Evolutionary conservation across 2,329 filamentous ascomycete genomes (phyloP).

Genomic region (Microcera coccophila): DNA sequence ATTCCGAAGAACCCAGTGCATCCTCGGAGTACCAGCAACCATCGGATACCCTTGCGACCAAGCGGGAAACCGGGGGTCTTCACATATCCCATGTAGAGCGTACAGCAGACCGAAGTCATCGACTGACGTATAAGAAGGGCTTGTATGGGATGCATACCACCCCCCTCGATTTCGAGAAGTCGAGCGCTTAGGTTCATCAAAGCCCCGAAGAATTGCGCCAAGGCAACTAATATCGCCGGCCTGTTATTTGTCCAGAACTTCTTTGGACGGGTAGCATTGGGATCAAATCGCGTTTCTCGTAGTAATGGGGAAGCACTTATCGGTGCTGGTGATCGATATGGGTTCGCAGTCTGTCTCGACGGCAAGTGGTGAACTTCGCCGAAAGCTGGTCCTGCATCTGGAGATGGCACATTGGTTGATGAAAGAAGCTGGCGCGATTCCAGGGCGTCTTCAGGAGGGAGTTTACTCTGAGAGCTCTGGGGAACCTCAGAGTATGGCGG

Average conservation of each 20-base stretch:
- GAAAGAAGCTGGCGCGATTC: conserved; percentile 14
- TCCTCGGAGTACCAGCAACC: conserved; percentile 65
- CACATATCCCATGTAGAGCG: conserved; percentile 69
- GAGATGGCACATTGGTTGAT: conserved; percentile 11
- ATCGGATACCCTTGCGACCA: conserved; percentile 62
- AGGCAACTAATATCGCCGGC: conserved; percentile 67
- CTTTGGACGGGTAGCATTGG: conserved; percentile 22
- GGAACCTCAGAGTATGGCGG: conserved; percentile 18
- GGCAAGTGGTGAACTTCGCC: conserved; percentile 23
- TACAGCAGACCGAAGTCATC: conserved; percentile 65
- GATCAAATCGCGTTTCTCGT: conserved; percentile 5
- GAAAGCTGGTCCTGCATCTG: conserved; percentile 9
- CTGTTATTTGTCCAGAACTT: conserved; percentile 62
- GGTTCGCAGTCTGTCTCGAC: conserved; percentile 21
- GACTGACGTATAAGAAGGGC: conserved; percentile 77
- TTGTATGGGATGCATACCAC: conserved; percentile 77
- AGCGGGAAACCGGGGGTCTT: conserved; percentile 66
- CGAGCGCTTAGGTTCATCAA: conserved; percentile 82
- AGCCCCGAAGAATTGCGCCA: conserved; percentile 76
- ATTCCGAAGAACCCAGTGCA: conserved; percentile 72
- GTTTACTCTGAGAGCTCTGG: conserved; percentile 12
- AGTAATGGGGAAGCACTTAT: conserved; percentile 10
- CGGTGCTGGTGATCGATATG: conserved; percentile 18
- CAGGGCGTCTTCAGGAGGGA: conserved; percentile 6
- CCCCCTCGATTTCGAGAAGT: conserved; percentile 66